Base-by-base conservation (phyloP, 2,329 filamentous ascomycete species). In the Claviceps africana region DNA sequence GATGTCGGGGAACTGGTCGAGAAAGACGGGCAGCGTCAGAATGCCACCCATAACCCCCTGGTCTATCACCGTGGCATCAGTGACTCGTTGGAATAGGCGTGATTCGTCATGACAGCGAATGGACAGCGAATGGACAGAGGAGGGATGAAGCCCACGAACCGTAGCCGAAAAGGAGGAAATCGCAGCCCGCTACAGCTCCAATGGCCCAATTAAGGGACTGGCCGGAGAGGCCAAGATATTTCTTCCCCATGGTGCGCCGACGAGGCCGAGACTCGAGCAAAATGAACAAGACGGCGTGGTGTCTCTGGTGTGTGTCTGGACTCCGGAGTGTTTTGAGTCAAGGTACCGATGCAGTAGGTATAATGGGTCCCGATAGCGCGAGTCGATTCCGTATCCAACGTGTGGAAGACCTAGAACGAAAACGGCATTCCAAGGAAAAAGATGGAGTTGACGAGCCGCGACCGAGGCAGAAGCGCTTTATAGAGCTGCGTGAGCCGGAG, bases 11-110 rank as follows among this genome's bases (percentile, higher is more conserved):
- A 84, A 83, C 60, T 76, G 79, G 1, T 61, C 54, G 19, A 82
- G 70, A 62, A 83, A 83, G 58, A 78, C 68, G 30, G 70, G 67
- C 10, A 90, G 75, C 3, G 84, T 87, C 53, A 91, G 70, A 56
- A 91, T 80, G 53, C 82, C 82, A 46, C 83, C 85, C 75, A 86
- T 88, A 10, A 88, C 83, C 62, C 85, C 82, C 66, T 86, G 83
- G 64, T 88, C 85, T 82, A 75, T 13, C 22, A 19, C 13, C 17
- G 19, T 30, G 28, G n/a, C 21, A 39, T 37, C 35, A 9, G 15
- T n/a, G 17, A 4, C 30, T 42, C 21, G 42, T 53, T 43, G 43
- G 48, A 21, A 47, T n/a, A 19, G 39, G 15, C 6, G 2, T 2
- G 25, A 35, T n/a, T n/a, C 13, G 19, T 19, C 30, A 28, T 15